Percentiles rank a stretch among this genome's conserved stretches.
These are phyloP conservation scores for Zymoseptoria tritici DNA, from an alignment of 2,329 filamentous ascomycete genomes.

Conservation along the genomic window DNA sequence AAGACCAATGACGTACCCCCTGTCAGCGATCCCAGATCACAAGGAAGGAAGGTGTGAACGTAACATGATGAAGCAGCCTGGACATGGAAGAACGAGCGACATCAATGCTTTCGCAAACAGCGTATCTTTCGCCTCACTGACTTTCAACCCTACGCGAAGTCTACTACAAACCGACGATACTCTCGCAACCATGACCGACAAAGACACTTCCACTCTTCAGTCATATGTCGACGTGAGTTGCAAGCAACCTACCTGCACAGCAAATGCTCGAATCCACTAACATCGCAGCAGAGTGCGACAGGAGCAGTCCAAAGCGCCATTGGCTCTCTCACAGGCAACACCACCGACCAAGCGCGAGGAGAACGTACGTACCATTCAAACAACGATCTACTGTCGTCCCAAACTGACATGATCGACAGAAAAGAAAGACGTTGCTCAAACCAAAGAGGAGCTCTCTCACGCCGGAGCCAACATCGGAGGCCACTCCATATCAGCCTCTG, in stretches of 20 bases:
- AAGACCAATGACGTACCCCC: not conserved
- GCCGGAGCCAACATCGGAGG: conserved; percentile 67
- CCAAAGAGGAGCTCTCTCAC: conserved; percentile 68
- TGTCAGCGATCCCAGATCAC: not conserved
- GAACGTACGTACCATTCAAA: conserved; percentile 5
- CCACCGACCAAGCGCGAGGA: conserved; percentile 52
- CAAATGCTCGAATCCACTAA: conserved; percentile 10
- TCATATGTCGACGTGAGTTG: conserved; percentile 51
- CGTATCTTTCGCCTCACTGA: not conserved
- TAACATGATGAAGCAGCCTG: not conserved
- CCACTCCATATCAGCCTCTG: conserved; percentile 60
- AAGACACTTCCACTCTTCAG: conserved; percentile 67
- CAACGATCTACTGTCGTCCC: not conserved
- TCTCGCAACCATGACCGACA: conserved; percentile 33
- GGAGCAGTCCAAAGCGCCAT: conserved; percentile 66
- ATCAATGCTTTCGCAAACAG: not conserved
- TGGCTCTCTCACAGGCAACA: conserved; percentile 66
- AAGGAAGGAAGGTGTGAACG: not conserved
- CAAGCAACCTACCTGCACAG: not conserved
- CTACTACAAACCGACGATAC: not conserved
- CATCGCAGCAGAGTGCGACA: conserved; percentile 48
- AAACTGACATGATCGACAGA: not conserved
- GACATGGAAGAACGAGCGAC: not conserved
- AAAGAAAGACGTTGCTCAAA: conserved; percentile 53
- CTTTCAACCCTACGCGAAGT: not conserved